A percentile compares a stretch with the other conserved stretches of the same genome.
These are phyloP conservation scores for Nicotiana tomentosiformis DNA, from an alignment of 257 asterid genomes.

Conservation along the genomic window DNA sequence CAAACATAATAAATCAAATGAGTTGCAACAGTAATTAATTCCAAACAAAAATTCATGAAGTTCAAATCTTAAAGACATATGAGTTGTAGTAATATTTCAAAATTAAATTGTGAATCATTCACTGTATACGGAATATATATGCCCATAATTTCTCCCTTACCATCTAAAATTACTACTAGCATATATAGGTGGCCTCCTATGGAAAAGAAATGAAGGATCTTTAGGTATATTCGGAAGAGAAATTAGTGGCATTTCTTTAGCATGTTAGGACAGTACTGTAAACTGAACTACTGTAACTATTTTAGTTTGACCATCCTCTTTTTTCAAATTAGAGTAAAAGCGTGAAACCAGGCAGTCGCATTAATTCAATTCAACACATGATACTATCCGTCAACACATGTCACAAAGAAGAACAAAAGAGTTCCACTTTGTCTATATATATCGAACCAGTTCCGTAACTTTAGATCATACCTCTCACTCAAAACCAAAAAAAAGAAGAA, in stretches of 20 bases:
- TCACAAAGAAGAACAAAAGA: background rate
- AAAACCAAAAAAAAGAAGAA: background rate
- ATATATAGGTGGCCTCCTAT: background rate
- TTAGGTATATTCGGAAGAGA: background rate
- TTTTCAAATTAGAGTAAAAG: background rate
- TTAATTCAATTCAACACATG: too few species aligned
- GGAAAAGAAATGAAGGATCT: background rate
- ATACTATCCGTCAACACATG: too few species aligned
- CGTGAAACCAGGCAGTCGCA: background rate
- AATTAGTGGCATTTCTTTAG: background rate
- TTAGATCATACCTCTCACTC: background rate
- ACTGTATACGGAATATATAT: too few species aligned
- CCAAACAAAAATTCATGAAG: too few species aligned
- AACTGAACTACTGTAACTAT: background rate
- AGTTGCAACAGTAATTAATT: too few species aligned
- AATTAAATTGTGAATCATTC: too few species aligned
- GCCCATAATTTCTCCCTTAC: too few species aligned
- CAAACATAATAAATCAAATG: too few species aligned
- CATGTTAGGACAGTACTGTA: too few species aligned
- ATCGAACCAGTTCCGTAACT: background rate
- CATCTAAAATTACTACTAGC: too few species aligned
- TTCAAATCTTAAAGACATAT: too few species aligned
- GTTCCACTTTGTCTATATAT: background rate
- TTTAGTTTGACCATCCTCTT: background rate
- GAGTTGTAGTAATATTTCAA: too few species aligned